A percentile compares a stretch with the other conserved stretches of the same genome.
Conservation (phyloP, 306 rosid genomes). For the Cicer arietinum region DNA sequence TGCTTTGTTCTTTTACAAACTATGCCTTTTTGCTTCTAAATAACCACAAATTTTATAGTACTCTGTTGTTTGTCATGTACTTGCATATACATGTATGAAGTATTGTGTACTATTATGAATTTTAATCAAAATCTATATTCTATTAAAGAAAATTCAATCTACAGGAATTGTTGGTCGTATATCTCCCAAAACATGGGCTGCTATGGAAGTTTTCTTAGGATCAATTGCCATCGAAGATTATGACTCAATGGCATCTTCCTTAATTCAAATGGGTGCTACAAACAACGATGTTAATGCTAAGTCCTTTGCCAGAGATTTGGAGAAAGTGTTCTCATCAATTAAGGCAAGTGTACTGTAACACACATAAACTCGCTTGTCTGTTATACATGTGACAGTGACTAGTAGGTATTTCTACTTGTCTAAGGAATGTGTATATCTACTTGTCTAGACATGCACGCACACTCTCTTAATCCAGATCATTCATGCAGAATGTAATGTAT, state of each 20-base stretch:
- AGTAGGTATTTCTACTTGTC: constrained; percentile 9
- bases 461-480: not conserved
- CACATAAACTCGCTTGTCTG: not conserved
- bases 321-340: constrained; percentile 80
- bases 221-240: constrained; percentile 89
- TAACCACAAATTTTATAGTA: not conserved
- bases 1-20: constrained; percentile 1
- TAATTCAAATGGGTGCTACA: constrained; percentile 98
- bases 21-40: not conserved
- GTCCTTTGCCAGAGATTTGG: constrained; percentile 85
- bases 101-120: constrained; percentile 12
- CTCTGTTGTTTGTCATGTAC: not conserved
- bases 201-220: constrained; percentile 91
- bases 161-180: constrained; percentile 95
- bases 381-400: constrained; percentile 7
- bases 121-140: constrained; percentile 28
- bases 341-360: constrained; percentile 67
- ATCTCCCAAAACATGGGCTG: constrained; percentile 93
- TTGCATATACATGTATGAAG: not conserved
- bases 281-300: constrained; percentile 63
- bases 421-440: constrained; percentile 12
- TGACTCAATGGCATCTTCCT: constrained; percentile 88
- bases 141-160: constrained; percentile 26
- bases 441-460: not conserved
- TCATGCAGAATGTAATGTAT: constrained; percentile 10